Conservation (phyloP, 306 rosid species). For the Fragaria ananassa region DNA sequence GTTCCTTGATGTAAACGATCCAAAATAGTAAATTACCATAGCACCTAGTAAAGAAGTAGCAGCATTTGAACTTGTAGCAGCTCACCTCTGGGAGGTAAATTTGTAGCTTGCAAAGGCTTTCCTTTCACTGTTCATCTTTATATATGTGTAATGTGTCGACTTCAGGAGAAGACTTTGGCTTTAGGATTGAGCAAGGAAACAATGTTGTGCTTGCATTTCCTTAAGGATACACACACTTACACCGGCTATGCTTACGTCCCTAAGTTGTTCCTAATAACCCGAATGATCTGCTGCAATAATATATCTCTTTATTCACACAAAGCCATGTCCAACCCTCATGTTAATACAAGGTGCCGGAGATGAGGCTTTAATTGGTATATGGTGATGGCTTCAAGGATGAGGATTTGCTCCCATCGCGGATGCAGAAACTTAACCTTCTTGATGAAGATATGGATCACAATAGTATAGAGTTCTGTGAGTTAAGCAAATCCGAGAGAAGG, state of each 20-base stretch:
- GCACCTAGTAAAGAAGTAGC: too few relatives aligned
- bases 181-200: slow-evolving; percentile 31
- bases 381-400: not conserved
- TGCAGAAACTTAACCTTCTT: too few relatives aligned
- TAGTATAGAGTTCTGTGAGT: too few relatives aligned
- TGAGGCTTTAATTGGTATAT: not conserved
- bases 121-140: not conserved
- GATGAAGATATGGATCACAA: too few relatives aligned
- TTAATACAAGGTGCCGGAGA: not conserved
- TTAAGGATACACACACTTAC: slow-evolving; percentile 29
- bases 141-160: not conserved
- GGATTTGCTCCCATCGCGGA: not conserved
- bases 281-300: slow-evolving; percentile 28
- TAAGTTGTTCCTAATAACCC: not conserved
- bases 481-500: too few relatives aligned
- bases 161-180: slow-evolving; percentile 39
- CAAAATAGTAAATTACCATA: too few relatives aligned
- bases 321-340: too few relatives aligned
- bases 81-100: slow-evolving; percentile 72
- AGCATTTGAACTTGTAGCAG: slow-evolving; percentile 48
- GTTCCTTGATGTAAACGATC: too few relatives aligned
- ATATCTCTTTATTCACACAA: not conserved
- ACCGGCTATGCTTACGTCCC: slow-evolving; percentile 75
- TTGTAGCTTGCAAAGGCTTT: not conserved
- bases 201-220: slow-evolving; percentile 61